Percentiles rank a stretch among this genome's conserved stretches.
Evolutionary conservation across 345 rosid genomes (phyloP).

Genomic region (Conringia planisiliqua): DNA sequence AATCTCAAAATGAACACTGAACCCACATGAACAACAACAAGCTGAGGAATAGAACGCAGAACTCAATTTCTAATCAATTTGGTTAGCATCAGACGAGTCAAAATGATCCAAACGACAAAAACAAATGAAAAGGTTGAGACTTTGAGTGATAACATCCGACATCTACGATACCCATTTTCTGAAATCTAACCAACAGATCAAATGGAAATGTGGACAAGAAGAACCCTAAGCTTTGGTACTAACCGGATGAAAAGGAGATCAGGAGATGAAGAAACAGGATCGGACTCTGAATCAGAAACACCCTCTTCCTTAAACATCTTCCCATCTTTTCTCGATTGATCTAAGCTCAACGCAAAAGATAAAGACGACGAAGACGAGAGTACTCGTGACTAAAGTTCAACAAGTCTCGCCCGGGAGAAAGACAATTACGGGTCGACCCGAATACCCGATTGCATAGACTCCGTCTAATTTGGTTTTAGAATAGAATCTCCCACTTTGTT

Average conservation of each 20-base stretch:
- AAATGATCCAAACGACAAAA: not conserved
- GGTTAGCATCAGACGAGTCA: not conserved
- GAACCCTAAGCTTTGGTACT: conserved; percentile 17
- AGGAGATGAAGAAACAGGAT: conserved; percentile 33
- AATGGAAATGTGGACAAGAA: not conserved
- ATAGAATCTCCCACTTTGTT: not conserved
- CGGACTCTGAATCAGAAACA: conserved; percentile 29
- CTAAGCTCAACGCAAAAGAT: conserved; percentile 8
- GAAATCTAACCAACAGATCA: conserved; percentile 17
- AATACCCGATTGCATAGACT: conserved; percentile 4
- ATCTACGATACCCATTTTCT: not conserved
- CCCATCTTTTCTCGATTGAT: conserved; percentile 25
- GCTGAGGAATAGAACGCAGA: not conserved
- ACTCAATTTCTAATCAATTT: not conserved
- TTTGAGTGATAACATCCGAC: not conserved
- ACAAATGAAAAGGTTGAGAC: not conserved
- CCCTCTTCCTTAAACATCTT: conserved; percentile 19
- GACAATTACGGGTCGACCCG: conserved; percentile 21
- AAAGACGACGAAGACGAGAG: not conserved
- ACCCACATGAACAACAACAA: not conserved
- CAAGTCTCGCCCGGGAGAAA: conserved; percentile 18
- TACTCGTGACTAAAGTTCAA: conserved; percentile 24
- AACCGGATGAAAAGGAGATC: conserved; percentile 31
- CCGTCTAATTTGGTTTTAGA: conserved; percentile 9
- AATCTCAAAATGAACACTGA: not conserved